A percentile compares a stretch with the other conserved stretches of the same genome.
These are phyloP conservation scores for Eucalyptus lansdowneana DNA, from an alignment of 345 rosid species.

Conservation along the genomic window DNA sequence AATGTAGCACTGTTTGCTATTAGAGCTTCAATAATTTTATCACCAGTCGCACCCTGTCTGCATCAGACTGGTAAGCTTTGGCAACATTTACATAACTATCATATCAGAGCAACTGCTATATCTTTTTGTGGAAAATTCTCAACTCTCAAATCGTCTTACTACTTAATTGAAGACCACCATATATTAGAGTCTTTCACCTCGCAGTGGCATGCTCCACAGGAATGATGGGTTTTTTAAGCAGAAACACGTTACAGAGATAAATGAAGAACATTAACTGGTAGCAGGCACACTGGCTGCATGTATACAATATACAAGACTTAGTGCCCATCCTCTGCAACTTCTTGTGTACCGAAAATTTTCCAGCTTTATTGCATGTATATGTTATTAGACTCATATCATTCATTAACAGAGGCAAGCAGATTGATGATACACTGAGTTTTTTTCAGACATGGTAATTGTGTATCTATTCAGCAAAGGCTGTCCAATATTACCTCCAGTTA, in stretches of 20 bases:
- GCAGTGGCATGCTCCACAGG: background rate
- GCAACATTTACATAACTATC: background rate
- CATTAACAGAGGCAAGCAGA: background rate
- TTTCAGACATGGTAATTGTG: background rate
- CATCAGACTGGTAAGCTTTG: background rate
- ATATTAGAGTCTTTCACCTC: background rate
- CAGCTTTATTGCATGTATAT: background rate
- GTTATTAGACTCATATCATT: background rate
- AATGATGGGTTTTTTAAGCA: background rate
- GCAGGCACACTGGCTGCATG: background rate
- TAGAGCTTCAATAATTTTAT: constrained; percentile 81
- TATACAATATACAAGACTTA: background rate
- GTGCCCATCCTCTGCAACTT: background rate
- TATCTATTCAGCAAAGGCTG: background rate
- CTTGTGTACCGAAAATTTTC: background rate
- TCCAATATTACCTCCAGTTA: background rate
- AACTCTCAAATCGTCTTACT: background rate
- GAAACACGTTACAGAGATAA: background rate
- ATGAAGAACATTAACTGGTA: background rate
- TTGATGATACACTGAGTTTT: background rate
- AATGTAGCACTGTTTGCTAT: constrained; percentile 87
- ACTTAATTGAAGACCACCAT: background rate
- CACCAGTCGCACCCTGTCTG: constrained; percentile 88
- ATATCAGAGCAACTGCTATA: background rate
- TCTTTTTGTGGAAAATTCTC: background rate